phyloP scores from a whole-genome alignment of 768 basidiomycete species.

The Suillus hirtellus region DNA sequence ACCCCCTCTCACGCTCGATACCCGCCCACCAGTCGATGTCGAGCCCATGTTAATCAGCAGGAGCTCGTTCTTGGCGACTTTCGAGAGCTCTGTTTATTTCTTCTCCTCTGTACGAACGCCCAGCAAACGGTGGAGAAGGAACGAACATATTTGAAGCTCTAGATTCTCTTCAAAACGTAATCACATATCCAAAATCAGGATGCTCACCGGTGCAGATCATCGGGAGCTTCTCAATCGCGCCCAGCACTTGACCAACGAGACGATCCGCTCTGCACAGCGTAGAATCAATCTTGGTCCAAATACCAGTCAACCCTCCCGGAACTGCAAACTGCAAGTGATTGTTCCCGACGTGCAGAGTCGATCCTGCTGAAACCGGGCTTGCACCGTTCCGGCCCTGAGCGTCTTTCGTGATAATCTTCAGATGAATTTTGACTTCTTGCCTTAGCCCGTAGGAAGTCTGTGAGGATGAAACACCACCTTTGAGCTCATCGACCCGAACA shows the following conservation, averaged over 20 bases:
- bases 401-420: constrained; percentile 97
- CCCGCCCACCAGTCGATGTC: constrained; percentile 94
- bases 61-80: constrained; percentile 88
- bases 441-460: constrained; percentile 86
- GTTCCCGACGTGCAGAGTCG: constrained; percentile 33
- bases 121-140: constrained; percentile 89
- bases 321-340: too few species aligned
- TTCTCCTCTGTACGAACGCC: constrained; percentile 99
- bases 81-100: constrained; percentile 90
- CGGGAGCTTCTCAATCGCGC: background rate
- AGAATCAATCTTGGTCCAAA: background rate
- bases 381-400: constrained; percentile 70
- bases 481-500: constrained; percentile 92
- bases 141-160: constrained; percentile 81
- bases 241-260: background rate
- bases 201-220: background rate
- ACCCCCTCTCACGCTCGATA: constrained; percentile 91
- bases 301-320: too few species aligned
- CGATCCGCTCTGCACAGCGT: background rate
- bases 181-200: background rate
- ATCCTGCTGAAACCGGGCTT: constrained; percentile 36
- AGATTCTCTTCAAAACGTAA: background rate
- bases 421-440: constrained; percentile 93
- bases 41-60: constrained; percentile 98
- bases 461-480: constrained; percentile 95